Percentiles rank a stretch among this genome's conserved stretches.
Evolutionary conservation across 2,329 filamentous ascomycete genomes (phyloP).

Genomic region (Bipolaris cookei): DNA sequence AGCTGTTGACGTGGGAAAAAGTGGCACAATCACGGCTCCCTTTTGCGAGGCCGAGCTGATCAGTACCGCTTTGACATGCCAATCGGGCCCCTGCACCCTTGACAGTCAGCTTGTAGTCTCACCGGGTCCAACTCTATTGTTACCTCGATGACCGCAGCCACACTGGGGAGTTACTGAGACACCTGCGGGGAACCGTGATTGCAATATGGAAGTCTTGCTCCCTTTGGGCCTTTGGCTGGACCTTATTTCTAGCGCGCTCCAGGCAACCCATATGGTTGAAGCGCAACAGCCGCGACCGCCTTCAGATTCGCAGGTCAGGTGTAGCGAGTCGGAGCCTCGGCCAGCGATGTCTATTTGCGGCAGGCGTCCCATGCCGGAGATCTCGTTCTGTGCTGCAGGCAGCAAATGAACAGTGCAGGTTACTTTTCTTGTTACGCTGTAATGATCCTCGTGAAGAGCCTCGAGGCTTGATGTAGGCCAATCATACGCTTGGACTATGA

Average conservation of each 20-base stretch:
- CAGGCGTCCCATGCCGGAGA: not conserved
- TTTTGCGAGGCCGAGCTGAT: not conserved
- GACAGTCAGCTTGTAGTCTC: not conserved
- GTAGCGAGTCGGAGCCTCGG: not conserved
- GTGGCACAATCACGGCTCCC: conserved; percentile 1
- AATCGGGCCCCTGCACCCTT: not conserved
- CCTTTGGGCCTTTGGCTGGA: conserved; percentile 1
- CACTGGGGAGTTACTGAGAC: not conserved
- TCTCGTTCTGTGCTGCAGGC: not conserved
- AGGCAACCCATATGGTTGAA: not conserved
- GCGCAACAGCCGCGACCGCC: not conserved
- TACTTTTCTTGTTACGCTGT: not conserved
- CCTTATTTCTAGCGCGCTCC: conserved; percentile 8
- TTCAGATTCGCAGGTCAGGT: not conserved
- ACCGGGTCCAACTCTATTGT: not conserved
- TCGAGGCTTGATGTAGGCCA: not conserved
- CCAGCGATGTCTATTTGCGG: not conserved
- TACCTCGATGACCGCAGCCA: not conserved
- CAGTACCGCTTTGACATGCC: not conserved
- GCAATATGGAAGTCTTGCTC: conserved; percentile 1
- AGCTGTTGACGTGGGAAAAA: not conserved
- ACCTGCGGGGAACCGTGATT: conserved; percentile 19
- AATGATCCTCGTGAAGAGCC: conserved; percentile 1
- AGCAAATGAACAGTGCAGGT: not conserved
- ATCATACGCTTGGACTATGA: not conserved